phyloP scores from a whole-genome alignment of 495 filamentous ascomycete species.

The Aspergillus baeticus region DNA sequence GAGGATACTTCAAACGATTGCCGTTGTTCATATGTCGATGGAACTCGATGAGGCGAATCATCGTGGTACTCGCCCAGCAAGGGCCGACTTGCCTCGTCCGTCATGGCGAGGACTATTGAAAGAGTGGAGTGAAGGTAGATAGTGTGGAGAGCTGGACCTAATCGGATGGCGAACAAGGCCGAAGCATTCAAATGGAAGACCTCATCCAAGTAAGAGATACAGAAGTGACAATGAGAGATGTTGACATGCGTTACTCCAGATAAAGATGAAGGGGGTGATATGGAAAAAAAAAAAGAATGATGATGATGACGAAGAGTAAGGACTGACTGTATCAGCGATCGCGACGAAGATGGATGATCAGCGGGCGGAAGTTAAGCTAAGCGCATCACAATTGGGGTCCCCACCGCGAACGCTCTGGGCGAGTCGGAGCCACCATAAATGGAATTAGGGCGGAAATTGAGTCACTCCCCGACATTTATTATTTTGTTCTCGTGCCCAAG shows the following conservation, averaged over 20 bases:
- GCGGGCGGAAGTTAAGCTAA: not conserved
- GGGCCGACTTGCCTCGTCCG: slow-evolving; percentile 34
- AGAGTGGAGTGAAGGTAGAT: slow-evolving; percentile 9
- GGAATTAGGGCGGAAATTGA: not conserved
- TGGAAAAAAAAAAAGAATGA: not conserved
- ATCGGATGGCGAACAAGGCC: slow-evolving; percentile 2
- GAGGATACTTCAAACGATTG: slow-evolving; percentile 37
- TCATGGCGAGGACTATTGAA: slow-evolving; percentile 26
- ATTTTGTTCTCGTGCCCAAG: not conserved
- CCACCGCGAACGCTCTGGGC: not conserved
- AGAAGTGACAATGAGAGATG: not conserved
- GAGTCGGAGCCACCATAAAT: not conserved
- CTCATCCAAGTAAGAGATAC: slow-evolving; percentile 3
- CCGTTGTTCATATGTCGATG: slow-evolving; percentile 16
- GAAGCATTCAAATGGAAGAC: not conserved
- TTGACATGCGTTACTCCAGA: not conserved
- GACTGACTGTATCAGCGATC: not conserved
- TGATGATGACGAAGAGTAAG: slow-evolving; percentile 52
- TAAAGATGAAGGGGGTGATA: not conserved
- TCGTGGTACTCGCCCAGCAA: slow-evolving; percentile 27
- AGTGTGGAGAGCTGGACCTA: slow-evolving; percentile 6
- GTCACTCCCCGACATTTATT: not conserved
- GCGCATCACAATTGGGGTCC: not conserved
- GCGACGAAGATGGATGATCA: not conserved
- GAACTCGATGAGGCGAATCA: slow-evolving; percentile 18